Evolutionary conservation across 2,329 filamentous ascomycete species (phyloP), one percentile per base, ranked within the genome.

Genomic region (Aspergillus pseudonomiae): DNA sequence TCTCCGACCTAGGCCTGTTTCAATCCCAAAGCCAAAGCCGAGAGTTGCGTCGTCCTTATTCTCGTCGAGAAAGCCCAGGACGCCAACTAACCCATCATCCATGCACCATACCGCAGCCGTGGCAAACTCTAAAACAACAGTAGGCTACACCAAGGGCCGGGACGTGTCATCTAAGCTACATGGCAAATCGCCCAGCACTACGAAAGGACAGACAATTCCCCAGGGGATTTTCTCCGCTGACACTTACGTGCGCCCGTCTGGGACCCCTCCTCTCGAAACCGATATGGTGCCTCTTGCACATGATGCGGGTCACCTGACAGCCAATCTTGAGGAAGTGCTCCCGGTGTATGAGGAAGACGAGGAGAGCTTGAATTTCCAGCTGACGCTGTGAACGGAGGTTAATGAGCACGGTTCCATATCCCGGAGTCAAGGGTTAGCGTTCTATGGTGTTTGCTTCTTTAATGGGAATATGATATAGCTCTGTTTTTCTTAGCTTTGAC

Each of bases 101-200:
- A 82, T 86, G 69, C 86, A 88, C 54, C 86, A 87, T 67, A 84
- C 84, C 10, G 82, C 85, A 12, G 89, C 90, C 1, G 84, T 86
- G 26, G 86, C 86, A 6, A 88, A 88, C 6, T 96, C 93, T 1
- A 88, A 89, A 66, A 94, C 88, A 61, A 97, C 93, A 0, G 85
- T 97, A 48, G 94, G 94, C 19, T 97, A 96, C 75, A 91, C 87
- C 61, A 92, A 91, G 75, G 93, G 94, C 39, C 87, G 92, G 39
- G 74, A 70, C 21, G 69, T 77, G 55, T 75, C 75, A 16, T 72
- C 72, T 39, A 70, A 69, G 32, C 66, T 76, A 26, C 68, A 73
- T 32, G 73, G 75, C 50, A 72, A 72, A 36, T 48, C 66, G 34
- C 59, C 68, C 7, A 65, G 69, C 24, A 50, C 68, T 19, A 68